Base-by-base conservation (phyloP, 1,284 basidiomycete species). In the Tylopilus orsonianus region DNA sequence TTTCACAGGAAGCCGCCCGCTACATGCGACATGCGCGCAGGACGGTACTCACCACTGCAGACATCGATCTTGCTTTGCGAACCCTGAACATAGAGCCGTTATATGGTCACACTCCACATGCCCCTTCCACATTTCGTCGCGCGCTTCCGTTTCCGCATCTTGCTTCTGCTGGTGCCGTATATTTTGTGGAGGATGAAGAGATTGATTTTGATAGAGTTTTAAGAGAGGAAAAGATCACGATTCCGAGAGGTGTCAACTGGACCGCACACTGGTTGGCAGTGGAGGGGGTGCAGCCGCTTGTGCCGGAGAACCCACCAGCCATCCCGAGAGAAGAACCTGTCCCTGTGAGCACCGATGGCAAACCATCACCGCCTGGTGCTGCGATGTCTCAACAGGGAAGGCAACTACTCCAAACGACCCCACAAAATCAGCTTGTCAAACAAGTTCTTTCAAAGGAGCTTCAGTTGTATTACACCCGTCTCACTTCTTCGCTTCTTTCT, bases 261-360 rank as follows among this genome's bases (percentile, higher is more conserved):
- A 85, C 84, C 20, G 93, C 94, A 4, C 96, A 99, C 66, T 99
- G 96, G 97, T 78, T 99, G 19, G 95, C 96, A 1, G 93, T 99
- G 20, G 96, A 99, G 65, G 96, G 97, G 30, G 90, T 99, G 4
- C 96, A 99, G 65, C 96, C 97, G 0, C 81, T 95, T 14, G 90
- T 97, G 35, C 93, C 94, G 6, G 94, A 99, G 69, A 99, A 99
- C 64, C 97, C 97, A 0, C 88, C 93, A 4, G 83, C 86, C 1
- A 75, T 88, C 38, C 83, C 85, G 0, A 71, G 78, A 54, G 85
- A 87, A 33, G 61, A 67, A 8, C 54, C 73, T 58, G 46, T 61
- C 26, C 54, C 71, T 29, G 64, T 69, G 34, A 42, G 63, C 38
- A 44, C 61, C 7, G 70, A 71, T 30, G 56, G 67, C n/a, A 79